Conservation (phyloP, 345 rosid species). For the Durio zibethinus region DNA sequence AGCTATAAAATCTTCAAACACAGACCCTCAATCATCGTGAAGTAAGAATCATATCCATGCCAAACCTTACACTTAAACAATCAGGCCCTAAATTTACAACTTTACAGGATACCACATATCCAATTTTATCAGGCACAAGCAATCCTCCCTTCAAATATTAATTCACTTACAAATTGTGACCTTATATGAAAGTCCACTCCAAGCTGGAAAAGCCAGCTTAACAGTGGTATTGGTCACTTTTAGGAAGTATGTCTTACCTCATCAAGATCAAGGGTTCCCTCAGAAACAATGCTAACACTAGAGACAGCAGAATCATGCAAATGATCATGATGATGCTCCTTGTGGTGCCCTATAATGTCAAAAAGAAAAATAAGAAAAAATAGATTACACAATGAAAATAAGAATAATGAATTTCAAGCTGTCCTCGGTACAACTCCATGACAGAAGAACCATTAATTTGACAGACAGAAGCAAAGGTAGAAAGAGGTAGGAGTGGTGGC, state of each 20-base stretch:
- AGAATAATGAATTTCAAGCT: background rate
- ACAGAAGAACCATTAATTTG: background rate
- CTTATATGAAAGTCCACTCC: background rate
- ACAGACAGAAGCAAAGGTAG: background rate
- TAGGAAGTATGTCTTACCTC: constrained; percentile 41
- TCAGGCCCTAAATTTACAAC: background rate
- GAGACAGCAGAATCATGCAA: constrained; percentile 69
- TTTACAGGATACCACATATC: background rate
- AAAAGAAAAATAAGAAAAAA: background rate
- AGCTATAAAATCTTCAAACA: background rate
- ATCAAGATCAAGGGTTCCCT: constrained; percentile 70
- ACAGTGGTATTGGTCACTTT: background rate
- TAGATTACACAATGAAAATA: background rate
- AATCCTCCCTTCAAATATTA: background rate
- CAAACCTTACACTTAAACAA: background rate
- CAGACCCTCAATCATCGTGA: background rate
- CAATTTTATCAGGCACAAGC: background rate
- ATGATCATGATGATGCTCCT: constrained; percentile 58
- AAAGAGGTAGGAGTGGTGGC: background rate
- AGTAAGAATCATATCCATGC: background rate
- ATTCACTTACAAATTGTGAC: background rate
- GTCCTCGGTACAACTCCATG: background rate
- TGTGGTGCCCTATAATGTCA: constrained; percentile 35
- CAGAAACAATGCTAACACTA: constrained; percentile 63
- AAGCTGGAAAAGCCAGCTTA: background rate